Conservation (phyloP, 169 alveolate species). For the Neospora caninum region DNA sequence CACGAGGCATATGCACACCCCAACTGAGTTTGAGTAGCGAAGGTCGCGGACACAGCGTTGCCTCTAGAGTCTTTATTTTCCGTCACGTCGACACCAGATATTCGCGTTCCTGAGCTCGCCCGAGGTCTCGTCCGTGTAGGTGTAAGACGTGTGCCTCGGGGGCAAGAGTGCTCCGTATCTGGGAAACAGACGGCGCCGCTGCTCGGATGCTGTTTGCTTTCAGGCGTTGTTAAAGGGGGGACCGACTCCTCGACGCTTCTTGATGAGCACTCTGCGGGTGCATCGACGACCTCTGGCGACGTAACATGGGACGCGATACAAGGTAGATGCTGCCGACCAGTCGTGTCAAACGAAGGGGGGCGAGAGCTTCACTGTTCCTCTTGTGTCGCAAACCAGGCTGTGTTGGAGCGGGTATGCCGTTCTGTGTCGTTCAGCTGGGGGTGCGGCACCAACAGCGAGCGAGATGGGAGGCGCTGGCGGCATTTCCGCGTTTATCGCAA, state of each 20-base stretch:
- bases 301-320: conserved; percentile 13
- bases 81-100: too few relatives aligned
- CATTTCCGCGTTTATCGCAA: neutral
- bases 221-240: neutral
- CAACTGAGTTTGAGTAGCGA: too few relatives aligned
- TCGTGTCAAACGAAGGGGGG: too few relatives aligned
- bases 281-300: neutral
- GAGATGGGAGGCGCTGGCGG: conserved; percentile 29
- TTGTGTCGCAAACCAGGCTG: neutral
- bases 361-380: too few relatives aligned
- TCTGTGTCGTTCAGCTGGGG: neutral
- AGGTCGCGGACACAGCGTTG: too few relatives aligned
- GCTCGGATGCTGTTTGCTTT: neutral
- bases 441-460: neutral
- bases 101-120: too few relatives aligned
- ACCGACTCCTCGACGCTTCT: neutral
- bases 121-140: too few relatives aligned
- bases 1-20: too few relatives aligned
- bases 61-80: too few relatives aligned
- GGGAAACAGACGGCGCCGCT: too few relatives aligned
- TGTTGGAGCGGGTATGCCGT: neutral
- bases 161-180: too few relatives aligned
- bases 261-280: conserved; percentile 5
- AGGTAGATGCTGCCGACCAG: neutral
- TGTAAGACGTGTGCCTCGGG: too few relatives aligned